These are phyloP conservation scores for Osmozyma mogii DNA, from an alignment of 805 yeast species.

Conservation along the genomic window DNA sequence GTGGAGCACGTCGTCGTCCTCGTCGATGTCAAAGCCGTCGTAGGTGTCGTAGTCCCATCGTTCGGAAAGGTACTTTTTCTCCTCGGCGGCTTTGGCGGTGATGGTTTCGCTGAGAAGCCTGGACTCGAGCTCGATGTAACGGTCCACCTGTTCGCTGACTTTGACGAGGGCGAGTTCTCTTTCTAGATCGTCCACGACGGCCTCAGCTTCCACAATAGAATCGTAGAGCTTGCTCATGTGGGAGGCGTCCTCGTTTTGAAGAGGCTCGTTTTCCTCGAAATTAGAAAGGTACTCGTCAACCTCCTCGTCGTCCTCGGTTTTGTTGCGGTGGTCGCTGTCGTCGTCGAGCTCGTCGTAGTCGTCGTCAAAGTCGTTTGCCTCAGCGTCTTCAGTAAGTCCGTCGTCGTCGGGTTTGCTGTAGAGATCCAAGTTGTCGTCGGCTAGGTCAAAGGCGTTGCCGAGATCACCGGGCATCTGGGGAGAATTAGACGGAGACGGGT, in stretches of 20 bases:
- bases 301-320: slow-evolving; percentile 16
- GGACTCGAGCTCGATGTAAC: slow-evolving; percentile 25
- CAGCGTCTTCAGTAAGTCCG: slow-evolving; percentile 15
- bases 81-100: slow-evolving; percentile 25
- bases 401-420: slow-evolving; percentile 15
- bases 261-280: slow-evolving; percentile 6
- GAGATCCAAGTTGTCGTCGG: slow-evolving; percentile 28
- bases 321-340: slow-evolving; percentile 11
- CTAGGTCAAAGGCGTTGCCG: slow-evolving; percentile 19
- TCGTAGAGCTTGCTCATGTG: slow-evolving; percentile 24
- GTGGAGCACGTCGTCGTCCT: slow-evolving; percentile 11
- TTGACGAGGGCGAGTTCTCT: slow-evolving; percentile 26
- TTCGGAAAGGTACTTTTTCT: slow-evolving; percentile 21
- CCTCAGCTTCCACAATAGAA: slow-evolving; percentile 26
- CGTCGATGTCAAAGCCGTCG: slow-evolving; percentile 33
- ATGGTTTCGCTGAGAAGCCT: slow-evolving; percentile 23
- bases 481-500: slow-evolving; percentile 30
- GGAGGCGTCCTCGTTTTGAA: slow-evolving; percentile 6
- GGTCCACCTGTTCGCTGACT: slow-evolving; percentile 25
- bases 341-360: slow-evolving; percentile 20
- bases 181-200: slow-evolving; percentile 24
- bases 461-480: slow-evolving; percentile 32
- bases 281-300: slow-evolving; percentile 16
- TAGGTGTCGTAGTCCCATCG: slow-evolving; percentile 37
- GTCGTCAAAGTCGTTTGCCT: slow-evolving; percentile 13